Evolutionary conservation across 495 filamentous ascomycete species (phyloP).

Genomic region (Hypoxylon cercidicola): DNA sequence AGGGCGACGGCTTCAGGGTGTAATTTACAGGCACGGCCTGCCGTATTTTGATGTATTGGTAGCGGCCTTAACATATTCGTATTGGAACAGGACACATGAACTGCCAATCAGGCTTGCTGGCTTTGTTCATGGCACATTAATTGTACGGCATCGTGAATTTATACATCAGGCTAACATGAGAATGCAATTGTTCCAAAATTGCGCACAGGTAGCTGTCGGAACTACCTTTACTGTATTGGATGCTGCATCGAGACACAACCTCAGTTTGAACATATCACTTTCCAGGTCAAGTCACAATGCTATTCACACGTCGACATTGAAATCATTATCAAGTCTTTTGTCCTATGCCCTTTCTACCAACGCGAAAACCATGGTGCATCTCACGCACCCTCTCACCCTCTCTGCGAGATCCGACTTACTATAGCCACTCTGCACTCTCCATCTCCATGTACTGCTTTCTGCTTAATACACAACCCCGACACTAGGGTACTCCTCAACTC

Average conservation of each 20-base stretch:
- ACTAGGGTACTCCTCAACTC: slow-evolving; percentile 16
- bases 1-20: no score
- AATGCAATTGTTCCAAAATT: slow-evolving; percentile 4
- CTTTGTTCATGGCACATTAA: no score
- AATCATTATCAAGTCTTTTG: slow-evolving; percentile 39
- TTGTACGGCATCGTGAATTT: background rate
- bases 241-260: background rate
- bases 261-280: slow-evolving; percentile 9
- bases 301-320: slow-evolving; percentile 10
- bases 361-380: slow-evolving; percentile 32
- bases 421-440: slow-evolving; percentile 35
- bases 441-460: slow-evolving; percentile 28
- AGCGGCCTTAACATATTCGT: background rate
- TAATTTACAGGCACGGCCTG: no score
- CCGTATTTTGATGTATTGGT: slow-evolving; percentile 5
- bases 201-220: no score
- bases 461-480: slow-evolving; percentile 33
- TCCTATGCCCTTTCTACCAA: slow-evolving; percentile 45
- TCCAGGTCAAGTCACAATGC: slow-evolving; percentile 22
- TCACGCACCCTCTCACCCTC: slow-evolving; percentile 25
- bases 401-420: slow-evolving; percentile 40
- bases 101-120: no score
- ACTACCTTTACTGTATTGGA: no score
- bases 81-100: no score
- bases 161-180: slow-evolving; percentile 12